Conservation (phyloP, 2,329 filamentous ascomycete species). For the Beauveria caledonica region DNA sequence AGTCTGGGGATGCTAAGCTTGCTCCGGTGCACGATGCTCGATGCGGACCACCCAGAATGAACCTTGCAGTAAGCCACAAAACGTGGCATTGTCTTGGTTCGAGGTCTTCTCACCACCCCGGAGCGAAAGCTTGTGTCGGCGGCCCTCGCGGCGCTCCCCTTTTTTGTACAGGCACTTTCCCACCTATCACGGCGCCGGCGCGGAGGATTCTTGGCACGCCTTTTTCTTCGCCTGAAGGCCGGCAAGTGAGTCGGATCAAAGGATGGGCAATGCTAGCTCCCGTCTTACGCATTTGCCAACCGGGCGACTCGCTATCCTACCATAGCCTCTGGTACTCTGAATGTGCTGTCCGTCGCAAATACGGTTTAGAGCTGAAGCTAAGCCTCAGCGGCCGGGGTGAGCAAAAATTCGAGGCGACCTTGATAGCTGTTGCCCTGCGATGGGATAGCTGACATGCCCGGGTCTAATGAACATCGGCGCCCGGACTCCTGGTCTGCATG, state of each 20-base stretch:
- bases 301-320: too few species aligned
- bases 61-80: not conserved
- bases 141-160: too few species aligned
- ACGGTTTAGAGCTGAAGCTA: too few species aligned
- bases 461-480: not conserved
- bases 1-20: slow-evolving; percentile 3
- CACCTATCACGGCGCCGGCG: not conserved
- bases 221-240: not conserved
- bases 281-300: too few species aligned
- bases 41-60: not conserved
- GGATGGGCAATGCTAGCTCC: not conserved
- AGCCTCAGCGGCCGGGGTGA: too few species aligned
- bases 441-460: not conserved
- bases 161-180: not conserved
- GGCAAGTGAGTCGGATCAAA: not conserved
- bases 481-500: not conserved
- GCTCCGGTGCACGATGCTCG: not conserved
- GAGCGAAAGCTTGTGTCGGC: too few species aligned
- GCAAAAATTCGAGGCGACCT: not conserved
- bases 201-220: not conserved
- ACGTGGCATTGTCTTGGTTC: not conserved
- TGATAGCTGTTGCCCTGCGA: not conserved
- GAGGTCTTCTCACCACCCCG: not conserved
- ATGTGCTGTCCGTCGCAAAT: too few species aligned
- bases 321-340: too few species aligned